phyloP scores from a whole-genome alignment of 129 eudicot genomes.

The Centrapalus pauciflorus region DNA sequence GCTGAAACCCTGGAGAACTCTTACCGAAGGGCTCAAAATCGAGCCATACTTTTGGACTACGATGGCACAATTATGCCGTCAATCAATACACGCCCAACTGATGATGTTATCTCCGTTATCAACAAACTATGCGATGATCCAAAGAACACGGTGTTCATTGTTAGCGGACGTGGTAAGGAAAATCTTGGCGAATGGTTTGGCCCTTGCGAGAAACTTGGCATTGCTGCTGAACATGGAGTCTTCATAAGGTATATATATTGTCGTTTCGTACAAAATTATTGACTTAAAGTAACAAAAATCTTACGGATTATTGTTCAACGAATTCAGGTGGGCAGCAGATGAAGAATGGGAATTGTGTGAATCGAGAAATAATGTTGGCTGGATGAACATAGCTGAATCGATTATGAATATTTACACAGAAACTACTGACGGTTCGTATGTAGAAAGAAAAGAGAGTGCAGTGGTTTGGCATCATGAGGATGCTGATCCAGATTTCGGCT shows the following conservation, averaged over 20 bases:
- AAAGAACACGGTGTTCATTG: conserved; percentile 24
- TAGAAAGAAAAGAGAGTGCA: conserved; percentile 36
- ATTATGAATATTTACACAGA: conserved; percentile 42
- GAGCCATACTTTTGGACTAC: conserved; percentile 39
- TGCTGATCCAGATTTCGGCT: conserved; percentile 35
- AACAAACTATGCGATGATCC: conserved; percentile 30
- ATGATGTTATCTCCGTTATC: conserved; percentile 19
- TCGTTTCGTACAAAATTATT: neutral
- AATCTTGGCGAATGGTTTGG: conserved; percentile 28
- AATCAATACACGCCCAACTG: conserved; percentile 16
- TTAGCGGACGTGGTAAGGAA: conserved; percentile 31
- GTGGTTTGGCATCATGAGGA: conserved; percentile 37
- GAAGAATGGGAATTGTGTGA: conserved; percentile 27
- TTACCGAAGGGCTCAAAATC: conserved; percentile 16
- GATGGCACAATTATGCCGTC: conserved; percentile 42
- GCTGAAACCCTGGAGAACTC: conserved; percentile 20
- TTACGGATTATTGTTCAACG: neutral
- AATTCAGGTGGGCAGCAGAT: conserved; percentile 25
- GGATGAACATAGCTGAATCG: conserved; percentile 43
- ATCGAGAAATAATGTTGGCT: conserved; percentile 16
- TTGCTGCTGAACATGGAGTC: conserved; percentile 47
- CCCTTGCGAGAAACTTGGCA: conserved; percentile 28
- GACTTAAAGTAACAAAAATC: neutral
- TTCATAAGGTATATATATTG: conserved; percentile 28
- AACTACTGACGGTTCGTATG: conserved; percentile 39